phyloP scores from a whole-genome alignment of 371 early-diverging fungal genomes.

The Umbelopsis sp. region DNA sequence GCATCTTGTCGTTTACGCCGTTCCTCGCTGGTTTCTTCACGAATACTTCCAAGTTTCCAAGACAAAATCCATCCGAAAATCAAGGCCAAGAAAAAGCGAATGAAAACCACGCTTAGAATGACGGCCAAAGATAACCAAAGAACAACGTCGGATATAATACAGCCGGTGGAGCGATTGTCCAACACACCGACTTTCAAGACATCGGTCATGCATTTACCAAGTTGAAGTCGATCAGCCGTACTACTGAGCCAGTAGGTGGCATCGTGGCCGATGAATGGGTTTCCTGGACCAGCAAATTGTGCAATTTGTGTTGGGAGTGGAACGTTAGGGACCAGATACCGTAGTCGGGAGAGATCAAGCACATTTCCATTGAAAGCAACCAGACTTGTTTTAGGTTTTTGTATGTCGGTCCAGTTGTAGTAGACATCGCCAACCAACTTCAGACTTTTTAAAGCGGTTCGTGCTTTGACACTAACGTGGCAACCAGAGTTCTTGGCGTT shows the following conservation, averaged over 20 bases:
- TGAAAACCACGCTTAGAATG: conserved; percentile 78
- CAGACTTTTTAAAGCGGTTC: conserved; percentile 48
- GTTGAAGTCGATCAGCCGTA: conserved; percentile 49
- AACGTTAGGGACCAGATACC: conserved; percentile 48
- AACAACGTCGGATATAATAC: conserved; percentile 79
- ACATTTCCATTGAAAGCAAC: conserved; percentile 80
- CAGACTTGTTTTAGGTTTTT: conserved; percentile 52
- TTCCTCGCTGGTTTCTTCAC: conserved; percentile 67
- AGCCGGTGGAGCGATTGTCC: conserved; percentile 75
- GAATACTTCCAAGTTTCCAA: conserved; percentile 73
- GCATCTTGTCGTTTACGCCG: conserved; percentile 55
- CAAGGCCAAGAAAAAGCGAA: conserved; percentile 82
- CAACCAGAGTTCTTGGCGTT: conserved; percentile 67
- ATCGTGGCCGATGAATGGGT: conserved; percentile 62
- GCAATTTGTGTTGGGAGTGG: conserved; percentile 47
- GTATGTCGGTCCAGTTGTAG: conserved; percentile 78
- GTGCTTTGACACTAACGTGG: conserved; percentile 58
- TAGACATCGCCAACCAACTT: conserved; percentile 65
- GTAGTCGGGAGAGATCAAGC: conserved; percentile 46
- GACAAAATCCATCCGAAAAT: conserved; percentile 84
- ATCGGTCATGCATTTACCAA: conserved; percentile 72
- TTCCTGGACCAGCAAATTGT: conserved; percentile 52
- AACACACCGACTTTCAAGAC: conserved; percentile 78
- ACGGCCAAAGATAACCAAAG: conserved; percentile 78
- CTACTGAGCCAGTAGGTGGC: conserved; percentile 65